Evolutionary conservation across 495 filamentous ascomycete species (phyloP), one percentile per base, ranked within the genome.

Genomic region (Friedmanniomyces simplex): DNA sequence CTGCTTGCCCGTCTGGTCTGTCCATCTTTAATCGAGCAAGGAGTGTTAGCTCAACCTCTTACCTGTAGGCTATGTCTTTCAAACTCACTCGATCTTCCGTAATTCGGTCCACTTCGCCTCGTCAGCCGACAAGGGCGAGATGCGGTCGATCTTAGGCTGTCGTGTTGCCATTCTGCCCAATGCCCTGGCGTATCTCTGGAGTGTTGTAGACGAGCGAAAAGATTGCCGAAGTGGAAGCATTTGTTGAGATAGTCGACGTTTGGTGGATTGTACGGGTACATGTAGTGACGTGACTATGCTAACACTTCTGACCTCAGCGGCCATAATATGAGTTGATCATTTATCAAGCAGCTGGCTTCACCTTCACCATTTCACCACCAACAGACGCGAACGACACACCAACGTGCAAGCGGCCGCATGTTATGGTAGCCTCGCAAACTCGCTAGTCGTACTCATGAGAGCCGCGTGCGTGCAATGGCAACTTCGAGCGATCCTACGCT

Each of bases 61-160:
- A 3, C 3, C 28, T 32, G 28, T 32, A 10, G 28, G 4, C 10
- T 32, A 32, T 32, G 28, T 32, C 3, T 10, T 32, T 32, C 10
- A 10, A n/a, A 32, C 28, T 32, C 10, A 81, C 34, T 75, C 67
- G 57, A 81, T 69, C 53, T 72, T 75, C 47, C 74, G 68, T 34
- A 81, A 72, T 18, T 73, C 71, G 30, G 78, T 66, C 78, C 78
- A 81, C 63, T 72, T 77, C 0, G 78, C 73, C 48, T 78, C 69
- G 8, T 67, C 57, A 18, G 71, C 56, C 51, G 73, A 67, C 21
- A 81, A 68, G 1, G 75, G 68, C 7, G 71, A 63, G 42, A 78
- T 55, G 30, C 68, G 59, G 60, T 68, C 73, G 67, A 81, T 74
- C 62, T 69, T 66, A 8, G 78, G 75, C 47, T 72, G 67, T 54